phyloP scores from a whole-genome alignment of 441 rosid species.

The Monsonia emarginata region DNA sequence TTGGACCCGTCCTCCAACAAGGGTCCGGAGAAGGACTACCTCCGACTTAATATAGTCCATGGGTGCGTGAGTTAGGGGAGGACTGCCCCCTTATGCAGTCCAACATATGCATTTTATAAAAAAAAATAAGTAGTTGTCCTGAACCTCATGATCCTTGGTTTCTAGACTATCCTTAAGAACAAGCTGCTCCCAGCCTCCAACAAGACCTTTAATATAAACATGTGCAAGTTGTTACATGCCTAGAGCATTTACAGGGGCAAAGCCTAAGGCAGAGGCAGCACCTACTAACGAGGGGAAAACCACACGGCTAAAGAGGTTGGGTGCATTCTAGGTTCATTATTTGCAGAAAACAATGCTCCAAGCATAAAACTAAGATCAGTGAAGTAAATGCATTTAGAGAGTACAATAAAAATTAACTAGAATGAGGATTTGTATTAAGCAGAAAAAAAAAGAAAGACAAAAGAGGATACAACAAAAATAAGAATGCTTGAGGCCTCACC shows the following conservation, averaged over 20 bases:
- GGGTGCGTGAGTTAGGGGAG: too few relatives aligned
- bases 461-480: constrained; percentile 5
- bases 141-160: neutral
- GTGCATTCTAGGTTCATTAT: neutral
- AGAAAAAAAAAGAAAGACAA: neutral
- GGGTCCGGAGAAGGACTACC: too few relatives aligned
- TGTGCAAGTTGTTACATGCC: too few relatives aligned
- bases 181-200: neutral
- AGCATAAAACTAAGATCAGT: neutral
- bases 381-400: neutral
- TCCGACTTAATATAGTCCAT: too few relatives aligned
- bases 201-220: too few relatives aligned
- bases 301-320: neutral
- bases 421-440: neutral
- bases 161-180: neutral
- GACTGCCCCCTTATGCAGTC: too few relatives aligned
- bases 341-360: neutral
- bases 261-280: neutral
- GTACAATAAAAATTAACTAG: neutral
- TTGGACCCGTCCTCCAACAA: too few relatives aligned
- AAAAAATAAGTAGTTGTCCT: neutral
- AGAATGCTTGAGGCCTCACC: neutral
- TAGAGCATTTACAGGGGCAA: neutral
- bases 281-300: neutral
- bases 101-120: too few relatives aligned